These are phyloP conservation scores for Paramarasmius palmivorus DNA, from an alignment of 1,284 basidiomycete genomes.

Conservation along the genomic window DNA sequence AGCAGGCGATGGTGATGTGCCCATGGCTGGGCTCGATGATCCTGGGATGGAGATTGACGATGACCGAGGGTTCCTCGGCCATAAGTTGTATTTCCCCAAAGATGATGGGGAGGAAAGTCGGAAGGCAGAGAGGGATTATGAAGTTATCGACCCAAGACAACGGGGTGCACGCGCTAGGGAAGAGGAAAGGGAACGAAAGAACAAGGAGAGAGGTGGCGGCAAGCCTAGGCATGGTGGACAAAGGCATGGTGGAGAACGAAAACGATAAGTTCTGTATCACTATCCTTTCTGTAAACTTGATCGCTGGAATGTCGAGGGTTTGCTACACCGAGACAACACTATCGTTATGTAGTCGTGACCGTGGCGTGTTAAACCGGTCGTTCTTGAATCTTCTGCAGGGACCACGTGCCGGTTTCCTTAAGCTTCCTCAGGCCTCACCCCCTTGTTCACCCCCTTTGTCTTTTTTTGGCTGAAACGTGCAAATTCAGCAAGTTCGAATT, in stretches of 20 bases:
- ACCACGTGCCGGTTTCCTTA: no score
- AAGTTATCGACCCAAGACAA: slow-evolving; percentile 81
- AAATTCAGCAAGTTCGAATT: no score
- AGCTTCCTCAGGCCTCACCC: no score
- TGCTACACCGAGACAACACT: no score
- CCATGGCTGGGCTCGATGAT: slow-evolving; percentile 37
- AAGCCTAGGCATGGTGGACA: not conserved
- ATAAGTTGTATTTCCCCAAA: slow-evolving; percentile 77
- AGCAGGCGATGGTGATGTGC: slow-evolving; percentile 26
- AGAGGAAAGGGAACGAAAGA: slow-evolving; percentile 62
- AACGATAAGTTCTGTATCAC: not conserved
- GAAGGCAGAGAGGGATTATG: slow-evolving; percentile 88
- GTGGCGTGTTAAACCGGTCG: no score
- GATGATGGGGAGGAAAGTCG: slow-evolving; percentile 73
- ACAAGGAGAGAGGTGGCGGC: slow-evolving; percentile 5
- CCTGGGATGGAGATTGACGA: slow-evolving; percentile 78
- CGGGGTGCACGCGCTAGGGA: slow-evolving; percentile 69
- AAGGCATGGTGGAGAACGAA: slow-evolving; percentile 2
- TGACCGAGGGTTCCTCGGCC: slow-evolving; percentile 79
- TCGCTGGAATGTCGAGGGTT: no score
- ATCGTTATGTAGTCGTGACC: no score
- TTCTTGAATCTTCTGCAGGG: no score
- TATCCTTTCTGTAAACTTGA: no score
- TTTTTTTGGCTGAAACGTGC: no score
- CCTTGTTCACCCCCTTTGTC: no score